phyloP scores from a whole-genome alignment of 2,329 filamentous ascomycete species.

The Fusarium sarcochroum region DNA sequence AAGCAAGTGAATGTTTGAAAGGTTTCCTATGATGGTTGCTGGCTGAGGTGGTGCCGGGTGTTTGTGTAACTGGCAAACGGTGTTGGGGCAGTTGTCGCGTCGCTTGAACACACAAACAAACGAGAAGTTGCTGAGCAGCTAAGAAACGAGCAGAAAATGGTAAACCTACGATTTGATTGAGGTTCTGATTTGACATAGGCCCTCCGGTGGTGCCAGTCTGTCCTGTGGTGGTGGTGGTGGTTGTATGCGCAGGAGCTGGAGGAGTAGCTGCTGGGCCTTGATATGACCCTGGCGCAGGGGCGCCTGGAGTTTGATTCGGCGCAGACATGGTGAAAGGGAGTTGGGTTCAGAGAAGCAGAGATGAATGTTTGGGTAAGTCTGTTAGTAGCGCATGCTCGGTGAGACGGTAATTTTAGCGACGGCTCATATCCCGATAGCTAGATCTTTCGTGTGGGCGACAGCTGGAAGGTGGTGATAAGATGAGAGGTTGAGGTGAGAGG shows the following conservation, averaged over 20 bases:
- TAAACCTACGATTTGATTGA: constrained; percentile 92
- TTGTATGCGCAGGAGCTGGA: constrained; percentile 50
- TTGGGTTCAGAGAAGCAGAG: background rate
- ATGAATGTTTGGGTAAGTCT: background rate
- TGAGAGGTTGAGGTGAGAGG: constrained; percentile 1
- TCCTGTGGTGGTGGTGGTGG: constrained; percentile 42
- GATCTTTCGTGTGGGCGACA: background rate
- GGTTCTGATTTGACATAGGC: constrained; percentile 84
- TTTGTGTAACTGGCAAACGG: constrained; percentile 5
- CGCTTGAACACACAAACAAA: background rate
- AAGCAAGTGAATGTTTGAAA: background rate
- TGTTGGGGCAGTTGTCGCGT: background rate
- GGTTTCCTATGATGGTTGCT: background rate
- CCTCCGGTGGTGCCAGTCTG: constrained; percentile 53
- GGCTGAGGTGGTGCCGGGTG: background rate
- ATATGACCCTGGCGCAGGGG: constrained; percentile 51
- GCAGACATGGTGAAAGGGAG: constrained; percentile 52
- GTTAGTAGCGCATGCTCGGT: background rate
- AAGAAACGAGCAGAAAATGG: constrained; percentile 9
- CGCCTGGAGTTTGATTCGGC: constrained; percentile 50
- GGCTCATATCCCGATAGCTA: constrained; percentile 20
- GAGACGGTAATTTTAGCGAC: constrained; percentile 9
- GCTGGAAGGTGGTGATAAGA: constrained; percentile 6
- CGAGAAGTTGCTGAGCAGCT: background rate
- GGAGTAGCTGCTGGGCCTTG: constrained; percentile 53